phyloP scores from a whole-genome alignment of 2,329 filamentous ascomycete genomes.

The Penicillium expansum region DNA sequence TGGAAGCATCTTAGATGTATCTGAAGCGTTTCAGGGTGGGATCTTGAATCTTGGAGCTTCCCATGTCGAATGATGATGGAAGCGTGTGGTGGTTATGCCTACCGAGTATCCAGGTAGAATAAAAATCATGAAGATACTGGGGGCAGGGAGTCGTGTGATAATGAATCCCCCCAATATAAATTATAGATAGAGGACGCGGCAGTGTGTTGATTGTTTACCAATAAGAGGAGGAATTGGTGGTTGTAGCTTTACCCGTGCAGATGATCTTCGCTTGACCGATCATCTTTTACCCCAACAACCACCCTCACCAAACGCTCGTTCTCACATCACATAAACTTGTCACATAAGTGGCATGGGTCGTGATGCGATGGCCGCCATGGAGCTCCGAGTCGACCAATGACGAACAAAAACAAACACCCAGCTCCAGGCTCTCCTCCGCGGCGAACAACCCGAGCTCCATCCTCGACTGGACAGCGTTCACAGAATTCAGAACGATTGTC shows the following conservation, averaged over 20 bases:
- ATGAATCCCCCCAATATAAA: not conserved
- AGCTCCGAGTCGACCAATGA: conserved; percentile 35
- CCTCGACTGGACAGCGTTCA: conserved; percentile 42
- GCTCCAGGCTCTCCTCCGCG: conserved; percentile 14
- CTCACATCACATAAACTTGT: conserved; percentile 1
- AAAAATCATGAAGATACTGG: too few relatives aligned
- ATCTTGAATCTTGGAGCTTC: not conserved
- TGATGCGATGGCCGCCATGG: conserved; percentile 53
- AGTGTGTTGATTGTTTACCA: not conserved
- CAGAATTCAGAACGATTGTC: conserved; percentile 37
- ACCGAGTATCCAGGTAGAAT: not conserved
- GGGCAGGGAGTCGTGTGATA: too few relatives aligned
- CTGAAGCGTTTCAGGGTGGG: too few relatives aligned
- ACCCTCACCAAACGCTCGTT: not conserved
- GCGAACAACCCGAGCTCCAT: conserved; percentile 41
- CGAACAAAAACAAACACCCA: conserved; percentile 18
- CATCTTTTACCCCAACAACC: conserved; percentile 14
- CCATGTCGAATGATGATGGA: not conserved
- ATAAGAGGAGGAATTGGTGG: not conserved
- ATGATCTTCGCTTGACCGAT: not conserved
- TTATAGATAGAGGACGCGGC: not conserved
- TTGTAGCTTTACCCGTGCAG: not conserved
- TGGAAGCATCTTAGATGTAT: too few relatives aligned
- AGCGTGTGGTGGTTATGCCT: not conserved
- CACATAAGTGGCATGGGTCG: conserved; percentile 30